These are phyloP conservation scores for Flaveria ramosissima DNA, from an alignment of 129 eudicot species.

Conservation along the genomic window DNA sequence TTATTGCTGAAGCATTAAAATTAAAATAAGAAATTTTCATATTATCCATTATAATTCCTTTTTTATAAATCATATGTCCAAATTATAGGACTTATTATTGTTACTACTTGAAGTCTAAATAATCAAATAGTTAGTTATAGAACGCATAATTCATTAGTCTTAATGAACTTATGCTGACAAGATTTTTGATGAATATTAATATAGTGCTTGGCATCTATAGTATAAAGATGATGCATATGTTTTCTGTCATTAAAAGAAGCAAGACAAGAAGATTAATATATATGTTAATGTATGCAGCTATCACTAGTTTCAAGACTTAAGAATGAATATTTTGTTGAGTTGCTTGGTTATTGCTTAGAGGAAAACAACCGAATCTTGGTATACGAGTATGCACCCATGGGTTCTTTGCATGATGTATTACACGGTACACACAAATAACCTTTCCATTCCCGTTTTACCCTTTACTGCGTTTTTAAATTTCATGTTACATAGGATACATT, in stretches of 20 bases:
- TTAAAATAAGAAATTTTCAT: not conserved
- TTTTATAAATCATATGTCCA: not conserved
- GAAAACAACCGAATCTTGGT: constrained; percentile 56
- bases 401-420: constrained; percentile 68
- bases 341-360: constrained; percentile 62
- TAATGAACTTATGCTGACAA: not conserved
- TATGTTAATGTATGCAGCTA: constrained; percentile 40
- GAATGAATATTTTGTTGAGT: constrained; percentile 50
- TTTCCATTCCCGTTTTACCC: not conserved
- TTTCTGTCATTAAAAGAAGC: not conserved
- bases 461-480: not conserved
- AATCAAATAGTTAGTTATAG: not conserved
- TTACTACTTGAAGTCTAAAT: not conserved
- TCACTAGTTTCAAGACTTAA: constrained; percentile 63
- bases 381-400: constrained; percentile 66
- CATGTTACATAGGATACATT: not conserved
- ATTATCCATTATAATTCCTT: not conserved
- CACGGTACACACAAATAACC: constrained; percentile 46
- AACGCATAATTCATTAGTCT: not conserved
- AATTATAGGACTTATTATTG: not conserved
- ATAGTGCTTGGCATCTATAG: not conserved
- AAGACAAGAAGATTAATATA: constrained; percentile 6
- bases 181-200: not conserved
- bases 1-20: not conserved
- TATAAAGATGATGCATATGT: not conserved